A percentile compares a stretch with the other conserved stretches of the same genome.
Conservation (phyloP, 305 asterid genomes). For the Solanum hybrid region DNA sequence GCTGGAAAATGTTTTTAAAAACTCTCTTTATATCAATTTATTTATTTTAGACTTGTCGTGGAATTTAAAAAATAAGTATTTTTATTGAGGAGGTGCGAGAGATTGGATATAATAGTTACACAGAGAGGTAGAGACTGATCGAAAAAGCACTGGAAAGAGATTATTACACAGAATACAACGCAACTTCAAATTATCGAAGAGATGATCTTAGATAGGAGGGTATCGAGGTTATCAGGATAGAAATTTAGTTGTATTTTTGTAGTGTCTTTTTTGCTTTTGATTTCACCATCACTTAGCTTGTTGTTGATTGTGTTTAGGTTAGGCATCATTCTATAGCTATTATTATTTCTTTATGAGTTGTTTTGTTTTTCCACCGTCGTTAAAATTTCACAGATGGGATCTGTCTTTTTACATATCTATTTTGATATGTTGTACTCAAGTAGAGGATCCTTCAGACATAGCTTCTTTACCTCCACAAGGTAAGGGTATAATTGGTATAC, state of each 20-base stretch:
- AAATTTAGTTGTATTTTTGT: background rate
- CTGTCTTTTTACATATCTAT: background rate
- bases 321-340: background rate
- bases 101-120: background rate
- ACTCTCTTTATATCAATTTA: background rate
- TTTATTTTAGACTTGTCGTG: background rate
- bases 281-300: background rate
- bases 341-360: background rate
- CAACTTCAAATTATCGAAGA: background rate
- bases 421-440: background rate
- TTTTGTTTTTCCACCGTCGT: background rate
- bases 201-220: background rate
- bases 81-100: background rate
- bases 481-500: background rate
- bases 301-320: background rate
- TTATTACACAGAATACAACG: background rate
- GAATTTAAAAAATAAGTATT: background rate
- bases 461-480: background rate
- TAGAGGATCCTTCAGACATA: background rate
- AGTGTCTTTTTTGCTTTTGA: background rate
- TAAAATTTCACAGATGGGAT: background rate
- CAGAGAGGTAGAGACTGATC: background rate
- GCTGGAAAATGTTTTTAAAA: background rate
- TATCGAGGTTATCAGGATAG: background rate
- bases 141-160: accelerated